A percentile compares a stretch with the other conserved stretches of the same genome.
These are phyloP conservation scores for Metarhizium brunneum DNA, from an alignment of 2,329 filamentous ascomycete genomes.

Conservation along the genomic window DNA sequence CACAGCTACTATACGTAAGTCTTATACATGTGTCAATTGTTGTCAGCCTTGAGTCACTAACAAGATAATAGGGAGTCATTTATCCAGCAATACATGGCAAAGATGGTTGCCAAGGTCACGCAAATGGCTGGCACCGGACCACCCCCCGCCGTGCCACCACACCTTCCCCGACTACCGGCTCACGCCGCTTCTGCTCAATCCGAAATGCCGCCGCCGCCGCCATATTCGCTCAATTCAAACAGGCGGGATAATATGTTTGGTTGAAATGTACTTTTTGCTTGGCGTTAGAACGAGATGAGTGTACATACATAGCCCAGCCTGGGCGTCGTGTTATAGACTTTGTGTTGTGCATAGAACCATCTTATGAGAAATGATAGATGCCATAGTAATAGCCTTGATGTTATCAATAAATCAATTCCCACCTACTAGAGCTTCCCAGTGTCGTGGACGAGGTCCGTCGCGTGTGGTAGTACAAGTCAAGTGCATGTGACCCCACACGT, in stretches of 20 bases:
- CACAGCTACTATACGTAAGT: conserved; percentile 75
- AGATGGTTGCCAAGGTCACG: conserved; percentile 50
- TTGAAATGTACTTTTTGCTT: conserved; percentile 1
- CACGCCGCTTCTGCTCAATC: conserved; percentile 7
- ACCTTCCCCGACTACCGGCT: background rate
- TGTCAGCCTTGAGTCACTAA: background rate
- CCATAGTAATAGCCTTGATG: background rate
- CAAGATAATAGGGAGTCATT: conserved; percentile 54
- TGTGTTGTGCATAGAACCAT: background rate
- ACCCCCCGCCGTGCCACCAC: conserved; percentile 5
- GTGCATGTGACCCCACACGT: conserved; percentile 7
- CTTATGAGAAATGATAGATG: background rate
- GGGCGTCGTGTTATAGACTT: background rate
- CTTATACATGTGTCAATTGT: background rate
- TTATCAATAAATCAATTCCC: background rate
- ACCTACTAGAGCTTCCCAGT: too few relatives aligned
- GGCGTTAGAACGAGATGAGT: background rate
- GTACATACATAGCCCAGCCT: background rate
- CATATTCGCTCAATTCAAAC: conserved; percentile 9
- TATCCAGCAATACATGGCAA: conserved; percentile 66
- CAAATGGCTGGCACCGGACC: conserved; percentile 15
- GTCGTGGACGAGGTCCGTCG: too few relatives aligned
- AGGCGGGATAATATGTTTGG: conserved; percentile 9
- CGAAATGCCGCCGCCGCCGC: conserved; percentile 13
- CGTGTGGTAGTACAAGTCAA: background rate